These are phyloP conservation scores for Brasilioporus rufonigricans DNA, from an alignment of 768 basidiomycete genomes.

Conservation along the genomic window DNA sequence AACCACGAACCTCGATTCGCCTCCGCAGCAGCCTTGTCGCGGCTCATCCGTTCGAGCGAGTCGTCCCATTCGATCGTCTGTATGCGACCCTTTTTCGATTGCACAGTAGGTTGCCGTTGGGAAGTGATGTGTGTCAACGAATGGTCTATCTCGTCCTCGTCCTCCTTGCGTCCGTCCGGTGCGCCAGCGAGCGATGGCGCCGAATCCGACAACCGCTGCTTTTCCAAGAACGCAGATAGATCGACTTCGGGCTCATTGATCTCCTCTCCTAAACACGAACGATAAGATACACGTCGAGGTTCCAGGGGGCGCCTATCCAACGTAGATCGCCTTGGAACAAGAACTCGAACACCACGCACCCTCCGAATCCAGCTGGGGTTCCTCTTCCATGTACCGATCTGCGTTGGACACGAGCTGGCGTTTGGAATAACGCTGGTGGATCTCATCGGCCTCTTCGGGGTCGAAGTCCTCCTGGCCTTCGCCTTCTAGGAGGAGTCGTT, in stretches of 20 bases:
- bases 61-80: constrained; percentile 68
- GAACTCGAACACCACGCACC: too few relatives aligned
- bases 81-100: constrained; percentile 59
- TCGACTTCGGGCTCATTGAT: constrained; percentile 72
- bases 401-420: constrained; percentile 66
- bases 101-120: constrained; percentile 9
- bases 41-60: constrained; percentile 59
- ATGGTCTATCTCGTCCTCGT: constrained; percentile 58
- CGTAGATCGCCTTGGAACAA: too few relatives aligned
- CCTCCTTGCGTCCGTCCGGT: constrained; percentile 31
- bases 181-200: constrained; percentile 8
- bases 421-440: constrained; percentile 48
- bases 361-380: constrained; percentile 67
- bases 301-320: too few relatives aligned
- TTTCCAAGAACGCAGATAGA: constrained; percentile 62
- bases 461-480: constrained; percentile 42
- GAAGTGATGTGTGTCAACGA: constrained; percentile 53
- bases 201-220: constrained; percentile 50
- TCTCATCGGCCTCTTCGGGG: constrained; percentile 47
- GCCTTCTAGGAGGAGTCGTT: constrained; percentile 58
- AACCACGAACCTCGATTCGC: constrained; percentile 62
- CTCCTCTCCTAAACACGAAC: constrained; percentile 50
- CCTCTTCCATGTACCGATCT: constrained; percentile 72
- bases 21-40: constrained; percentile 72
- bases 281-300: too few relatives aligned